A percentile compares a stretch with the other conserved stretches of the same genome.
phyloP scores from a whole-genome alignment of 2,329 filamentous ascomycete genomes.

The Juglanconis sp. region DNA sequence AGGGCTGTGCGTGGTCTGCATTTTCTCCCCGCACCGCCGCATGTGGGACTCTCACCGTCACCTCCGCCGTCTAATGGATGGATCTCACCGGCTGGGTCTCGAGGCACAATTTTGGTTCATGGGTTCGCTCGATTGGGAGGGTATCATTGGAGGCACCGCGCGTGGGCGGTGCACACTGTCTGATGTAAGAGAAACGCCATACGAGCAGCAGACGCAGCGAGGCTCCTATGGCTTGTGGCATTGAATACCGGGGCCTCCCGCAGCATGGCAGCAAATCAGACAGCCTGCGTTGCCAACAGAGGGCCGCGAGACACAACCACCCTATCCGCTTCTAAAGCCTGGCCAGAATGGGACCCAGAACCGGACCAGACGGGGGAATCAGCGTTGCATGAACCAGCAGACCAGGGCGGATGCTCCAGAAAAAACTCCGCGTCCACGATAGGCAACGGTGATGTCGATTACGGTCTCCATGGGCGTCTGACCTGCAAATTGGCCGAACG shows the following conservation, averaged over 20 bases:
- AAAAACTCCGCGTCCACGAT: not conserved
- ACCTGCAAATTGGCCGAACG: not conserved
- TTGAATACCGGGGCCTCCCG: not conserved
- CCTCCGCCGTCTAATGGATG: not conserved
- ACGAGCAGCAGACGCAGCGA: not conserved
- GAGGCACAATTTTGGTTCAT: not conserved
- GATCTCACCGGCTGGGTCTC: not conserved
- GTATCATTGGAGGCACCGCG: constrained; percentile 5
- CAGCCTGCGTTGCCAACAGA: not conserved
- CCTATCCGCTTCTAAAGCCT: not conserved
- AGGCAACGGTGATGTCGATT: not conserved
- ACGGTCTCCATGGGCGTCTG: not conserved
- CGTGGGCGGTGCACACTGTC: not conserved
- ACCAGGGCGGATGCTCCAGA: not conserved
- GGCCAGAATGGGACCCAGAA: not conserved
- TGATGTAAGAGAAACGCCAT: not conserved
- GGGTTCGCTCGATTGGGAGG: constrained; percentile 5
- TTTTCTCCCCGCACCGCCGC: not conserved
- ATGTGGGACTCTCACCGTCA: not conserved
- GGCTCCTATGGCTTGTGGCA: not conserved
- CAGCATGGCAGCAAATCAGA: not conserved
- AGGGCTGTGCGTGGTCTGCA: not conserved
- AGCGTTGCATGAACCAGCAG: not conserved
- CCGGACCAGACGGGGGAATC: not conserved
- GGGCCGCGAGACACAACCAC: not conserved